phyloP scores from a whole-genome alignment of 1,284 basidiomycete species.

The Rhodotorula mucilaginosa region DNA sequence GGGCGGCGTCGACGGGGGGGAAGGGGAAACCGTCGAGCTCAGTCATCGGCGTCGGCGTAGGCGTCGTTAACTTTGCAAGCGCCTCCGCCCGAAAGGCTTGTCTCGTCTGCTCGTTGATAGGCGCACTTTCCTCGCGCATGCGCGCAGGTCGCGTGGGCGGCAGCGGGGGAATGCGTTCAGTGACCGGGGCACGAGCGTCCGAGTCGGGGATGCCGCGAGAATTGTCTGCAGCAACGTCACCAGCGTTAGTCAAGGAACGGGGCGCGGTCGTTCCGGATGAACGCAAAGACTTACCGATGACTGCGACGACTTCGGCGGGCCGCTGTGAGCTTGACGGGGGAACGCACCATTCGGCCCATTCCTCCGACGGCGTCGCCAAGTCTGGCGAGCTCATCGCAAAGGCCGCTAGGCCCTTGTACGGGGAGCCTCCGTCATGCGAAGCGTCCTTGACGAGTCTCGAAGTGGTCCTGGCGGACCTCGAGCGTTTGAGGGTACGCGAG shows the following conservation, averaged over 20 bases:
- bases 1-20: neutral
- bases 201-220: neutral
- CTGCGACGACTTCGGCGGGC: neutral
- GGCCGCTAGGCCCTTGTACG: neutral
- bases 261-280: too few species aligned
- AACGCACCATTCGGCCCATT: neutral
- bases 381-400: conserved; percentile 29
- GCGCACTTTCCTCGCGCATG: neutral
- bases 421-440: conserved; percentile 1
- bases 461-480: neutral
- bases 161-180: neutral
- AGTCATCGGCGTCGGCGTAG: conserved; percentile 21
- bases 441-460: neutral
- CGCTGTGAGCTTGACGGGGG: neutral
- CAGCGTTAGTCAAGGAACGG: too few species aligned
- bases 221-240: neutral
- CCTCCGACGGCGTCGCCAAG: conserved; percentile 14
- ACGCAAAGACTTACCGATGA: too few species aligned
- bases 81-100: conserved; percentile 13
- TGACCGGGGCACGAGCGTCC: neutral
- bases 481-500: neutral
- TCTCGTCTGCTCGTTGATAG: neutral
- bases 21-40: conserved; percentile 25
- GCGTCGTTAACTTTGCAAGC: conserved; percentile 19
- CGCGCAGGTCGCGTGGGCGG: neutral